Base-by-base conservation (phyloP, 148 eudicot genomes). In the Persicaria tinctoria region DNA sequence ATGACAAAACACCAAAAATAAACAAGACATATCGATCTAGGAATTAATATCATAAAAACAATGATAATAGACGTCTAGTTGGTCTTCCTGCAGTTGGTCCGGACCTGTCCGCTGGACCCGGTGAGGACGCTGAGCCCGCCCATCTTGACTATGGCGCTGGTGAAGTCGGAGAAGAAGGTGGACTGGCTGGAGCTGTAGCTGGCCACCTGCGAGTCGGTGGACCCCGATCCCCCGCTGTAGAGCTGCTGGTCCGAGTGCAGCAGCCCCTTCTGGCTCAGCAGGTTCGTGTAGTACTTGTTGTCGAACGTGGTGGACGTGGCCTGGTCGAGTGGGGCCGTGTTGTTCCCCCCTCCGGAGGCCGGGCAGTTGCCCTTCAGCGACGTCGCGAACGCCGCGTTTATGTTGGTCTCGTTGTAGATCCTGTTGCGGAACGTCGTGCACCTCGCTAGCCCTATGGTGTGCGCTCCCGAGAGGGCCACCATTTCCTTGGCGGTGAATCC, bases 381-480 rank as follows among this genome's bases (percentile, higher is more conserved):
- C 27, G 82, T 78, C 0, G 89, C 87, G 47, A 76, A 91, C 16
- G 87, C 51, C 2, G 91, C 5, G 55, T 89, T 55, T 68, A 91
- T 89, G 84, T 91, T 86, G 75, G 80, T 71, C 18, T 89, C 97
- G 12, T 87, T 87, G 76, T 86, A 87, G 45, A 87, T 75, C 0
- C 85, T 81, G 45, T 49, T 41, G 46, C 90, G 50, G 74, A 86
- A 91, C 5, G 54, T 27, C 3, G 68, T 71, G 76, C 97, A 91
- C 72, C 91, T 82, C 18, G 97, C 86, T 74, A 80, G 89, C 1
- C 91, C 86, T 45, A 88, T 86, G 2, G 87, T 86, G 48, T 88
- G 92, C 57, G 86, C 83, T 1, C 95, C 95, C n/a, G 90, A 90
- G 6, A 90, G 88, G 13, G 95, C 87, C 0, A 90, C 95, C 81